phyloP scores from a whole-genome alignment of 2,329 filamentous ascomycete genomes.

The Claviceps africana region DNA sequence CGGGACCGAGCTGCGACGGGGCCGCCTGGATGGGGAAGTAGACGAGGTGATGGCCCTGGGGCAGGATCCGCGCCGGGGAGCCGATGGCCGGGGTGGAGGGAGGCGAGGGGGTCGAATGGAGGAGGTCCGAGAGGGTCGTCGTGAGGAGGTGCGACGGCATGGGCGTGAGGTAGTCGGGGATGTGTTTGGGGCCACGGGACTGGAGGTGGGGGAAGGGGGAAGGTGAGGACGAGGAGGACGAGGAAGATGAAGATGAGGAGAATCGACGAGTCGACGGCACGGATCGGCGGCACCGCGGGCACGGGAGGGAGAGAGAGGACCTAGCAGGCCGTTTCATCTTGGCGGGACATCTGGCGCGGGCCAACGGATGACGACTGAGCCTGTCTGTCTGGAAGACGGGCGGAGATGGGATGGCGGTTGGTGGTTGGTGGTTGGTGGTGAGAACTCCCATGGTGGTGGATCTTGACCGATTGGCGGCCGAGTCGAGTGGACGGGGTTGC shows the following conservation, averaged over 20 bases:
- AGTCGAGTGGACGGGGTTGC: neutral
- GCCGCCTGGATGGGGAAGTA: slow-evolving; percentile 68
- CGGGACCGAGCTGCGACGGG: slow-evolving; percentile 49
- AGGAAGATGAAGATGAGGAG: neutral
- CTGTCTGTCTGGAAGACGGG: too few species aligned
- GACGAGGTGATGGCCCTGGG: slow-evolving; percentile 65
- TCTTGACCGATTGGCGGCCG: neutral
- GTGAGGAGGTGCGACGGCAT: slow-evolving; percentile 52
- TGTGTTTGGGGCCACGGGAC: slow-evolving; percentile 16
- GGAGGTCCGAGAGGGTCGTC: slow-evolving; percentile 43
- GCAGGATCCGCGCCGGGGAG: slow-evolving; percentile 26
- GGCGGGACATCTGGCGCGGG: neutral
- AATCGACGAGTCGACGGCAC: neutral
- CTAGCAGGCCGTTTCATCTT: neutral
- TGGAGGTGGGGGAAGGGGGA: neutral
- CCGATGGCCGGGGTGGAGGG: slow-evolving; percentile 7
- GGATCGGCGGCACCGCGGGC: neutral
- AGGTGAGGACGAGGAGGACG: neutral
- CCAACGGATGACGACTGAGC: neutral
- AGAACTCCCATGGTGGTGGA: too few species aligned
- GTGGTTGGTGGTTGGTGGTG: too few species aligned
- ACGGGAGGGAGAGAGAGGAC: too few species aligned
- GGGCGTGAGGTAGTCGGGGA: slow-evolving; percentile 35
- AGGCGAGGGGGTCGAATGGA: slow-evolving; percentile 18
- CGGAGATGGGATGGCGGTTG: too few species aligned